Evolutionary conservation across 2,329 filamentous ascomycete species (phyloP), one percentile per base, ranked within the genome.

Genomic region (Fusarium solani-melongenae): DNA sequence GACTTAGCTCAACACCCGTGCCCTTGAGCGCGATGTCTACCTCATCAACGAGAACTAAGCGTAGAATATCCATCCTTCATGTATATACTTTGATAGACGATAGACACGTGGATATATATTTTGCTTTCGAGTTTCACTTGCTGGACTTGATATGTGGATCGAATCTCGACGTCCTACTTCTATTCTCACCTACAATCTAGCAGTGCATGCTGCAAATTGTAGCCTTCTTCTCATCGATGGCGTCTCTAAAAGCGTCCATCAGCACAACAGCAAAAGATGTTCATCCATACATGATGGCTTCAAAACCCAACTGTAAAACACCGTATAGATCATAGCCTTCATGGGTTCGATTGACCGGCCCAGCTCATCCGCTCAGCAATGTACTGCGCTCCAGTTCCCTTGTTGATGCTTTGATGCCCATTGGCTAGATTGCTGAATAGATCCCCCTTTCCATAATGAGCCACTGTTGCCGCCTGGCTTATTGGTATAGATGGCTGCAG

Each of bases 21-120:
- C 74, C 10, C 76, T 78, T 20, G 76, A 78, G 64, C 72, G 68
- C 0, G 76, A 78, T 38, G 76, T 78, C 24, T 78, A 76, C 58
- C 67, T 78, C 10, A 51, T 78, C 53, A 46, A 78, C 10, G 64
- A 70, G 33, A 74, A 72, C 39, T 75, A 64, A 44, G 17, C 7
- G 20, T 51, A 20, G 6, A 31, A 20, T 10, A 27, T 22, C 12
- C 38, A n/a, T 27, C 4, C 12, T 44, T n/a, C 38, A 31, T 60
- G 38, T 41, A 59, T 34, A 60, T 60, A 60, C 2, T 20, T 60
- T 34, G n/a, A 33, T 41, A 41, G 56, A 41, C 56, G 24, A 38
- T 24, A 38, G 22, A 39, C 39, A 59, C 1, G 10, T 22, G 36
- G 38, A 41, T 36, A 41, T 17, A 41, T 0, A 20, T 29, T 49